Evolutionary conservation across 1,284 basidiomycete genomes (phyloP).

Genomic region (Cryptococcus hybrid): DNA sequence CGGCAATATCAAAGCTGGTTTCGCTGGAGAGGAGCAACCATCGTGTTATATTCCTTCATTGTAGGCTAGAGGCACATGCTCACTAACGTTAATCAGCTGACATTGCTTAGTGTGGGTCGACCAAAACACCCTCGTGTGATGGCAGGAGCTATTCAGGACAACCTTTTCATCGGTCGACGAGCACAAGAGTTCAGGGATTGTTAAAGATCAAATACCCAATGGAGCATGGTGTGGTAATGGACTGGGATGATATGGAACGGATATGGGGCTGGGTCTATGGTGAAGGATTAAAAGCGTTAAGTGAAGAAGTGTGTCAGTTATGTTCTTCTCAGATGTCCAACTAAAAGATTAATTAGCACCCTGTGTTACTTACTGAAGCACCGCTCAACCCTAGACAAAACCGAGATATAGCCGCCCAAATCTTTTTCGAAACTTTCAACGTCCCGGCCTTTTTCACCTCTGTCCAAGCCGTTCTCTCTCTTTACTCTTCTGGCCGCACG

Average conservation of each 20-base stretch:
- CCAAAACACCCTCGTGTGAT: constrained; percentile 95
- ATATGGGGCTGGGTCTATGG: constrained; percentile 98
- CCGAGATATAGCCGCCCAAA: constrained; percentile 91
- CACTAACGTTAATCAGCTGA: background rate
- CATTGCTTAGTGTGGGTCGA: constrained; percentile 70
- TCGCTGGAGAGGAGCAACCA: constrained; percentile 95
- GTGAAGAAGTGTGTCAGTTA: constrained; percentile 74
- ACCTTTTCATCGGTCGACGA: constrained; percentile 86
- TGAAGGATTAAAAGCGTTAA: constrained; percentile 88
- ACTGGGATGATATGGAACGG: constrained; percentile 99
- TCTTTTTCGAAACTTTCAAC: constrained; percentile 99
- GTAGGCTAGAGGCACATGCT: constrained; percentile 56
- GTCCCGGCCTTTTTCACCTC: constrained; percentile 97
- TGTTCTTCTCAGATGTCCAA: background rate
- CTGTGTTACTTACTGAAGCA: constrained; percentile 91
- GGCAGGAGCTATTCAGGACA: constrained; percentile 68
- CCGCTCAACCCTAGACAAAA: constrained; percentile 93
- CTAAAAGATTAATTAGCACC: constrained; percentile 65
- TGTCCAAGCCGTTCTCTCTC: constrained; percentile 92
- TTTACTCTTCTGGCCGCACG: constrained; percentile 99
- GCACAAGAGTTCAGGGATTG: constrained; percentile 93
- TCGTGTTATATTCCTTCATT: constrained; percentile 98
- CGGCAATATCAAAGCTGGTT: constrained; percentile 95
- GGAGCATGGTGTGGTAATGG: constrained; percentile 83
- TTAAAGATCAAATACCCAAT: constrained; percentile 99